Evolutionary conservation across 2,329 filamentous ascomycete genomes (phyloP).

Genomic region (Trichoderma sp.): DNA sequence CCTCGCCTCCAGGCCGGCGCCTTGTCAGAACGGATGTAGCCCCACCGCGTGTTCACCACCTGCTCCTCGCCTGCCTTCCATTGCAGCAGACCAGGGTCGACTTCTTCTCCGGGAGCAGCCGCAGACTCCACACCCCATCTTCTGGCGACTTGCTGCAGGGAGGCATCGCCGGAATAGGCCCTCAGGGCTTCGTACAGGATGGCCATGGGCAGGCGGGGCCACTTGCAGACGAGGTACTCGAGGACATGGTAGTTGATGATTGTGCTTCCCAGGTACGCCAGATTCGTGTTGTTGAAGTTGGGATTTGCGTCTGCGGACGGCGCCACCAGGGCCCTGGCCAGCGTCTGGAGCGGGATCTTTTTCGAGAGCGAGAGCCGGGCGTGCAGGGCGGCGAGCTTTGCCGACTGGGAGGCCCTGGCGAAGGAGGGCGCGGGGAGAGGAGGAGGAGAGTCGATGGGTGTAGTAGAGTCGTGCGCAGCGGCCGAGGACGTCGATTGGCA

Average conservation of each 20-base stretch:
- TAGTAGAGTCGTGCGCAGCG: slow-evolving; percentile 25
- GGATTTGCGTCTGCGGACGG: slow-evolving; percentile 75
- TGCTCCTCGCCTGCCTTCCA: slow-evolving; percentile 56
- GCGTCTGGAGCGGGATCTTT: slow-evolving; percentile 78
- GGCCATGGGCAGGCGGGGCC: slow-evolving; percentile 85
- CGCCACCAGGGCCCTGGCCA: slow-evolving; percentile 83
- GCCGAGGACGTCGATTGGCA: slow-evolving; percentile 36
- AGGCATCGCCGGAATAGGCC: slow-evolving; percentile 74
- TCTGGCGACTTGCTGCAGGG: slow-evolving; percentile 68
- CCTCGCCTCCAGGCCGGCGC: slow-evolving; percentile 57
- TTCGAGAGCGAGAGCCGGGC: slow-evolving; percentile 79
- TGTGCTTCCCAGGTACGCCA: slow-evolving; percentile 76
- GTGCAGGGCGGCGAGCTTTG: slow-evolving; percentile 90
- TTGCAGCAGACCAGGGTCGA: slow-evolving; percentile 87
- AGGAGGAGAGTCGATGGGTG: slow-evolving; percentile 26
- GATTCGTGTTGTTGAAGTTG: slow-evolving; percentile 82
- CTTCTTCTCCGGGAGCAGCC: slow-evolving; percentile 83
- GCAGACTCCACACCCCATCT: slow-evolving; percentile 92
- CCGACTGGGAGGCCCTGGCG: slow-evolving; percentile 64
- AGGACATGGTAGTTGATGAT: slow-evolving; percentile 85
- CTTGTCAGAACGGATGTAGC: slow-evolving; percentile 51
- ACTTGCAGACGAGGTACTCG: slow-evolving; percentile 84
- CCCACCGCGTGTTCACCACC: slow-evolving; percentile 47
- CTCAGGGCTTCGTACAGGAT: slow-evolving; percentile 83
- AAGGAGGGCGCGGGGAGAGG: slow-evolving; percentile 69